Evolutionary conservation across 2,329 filamentous ascomycete species (phyloP).

Genomic region (Thelonectria rubi): DNA sequence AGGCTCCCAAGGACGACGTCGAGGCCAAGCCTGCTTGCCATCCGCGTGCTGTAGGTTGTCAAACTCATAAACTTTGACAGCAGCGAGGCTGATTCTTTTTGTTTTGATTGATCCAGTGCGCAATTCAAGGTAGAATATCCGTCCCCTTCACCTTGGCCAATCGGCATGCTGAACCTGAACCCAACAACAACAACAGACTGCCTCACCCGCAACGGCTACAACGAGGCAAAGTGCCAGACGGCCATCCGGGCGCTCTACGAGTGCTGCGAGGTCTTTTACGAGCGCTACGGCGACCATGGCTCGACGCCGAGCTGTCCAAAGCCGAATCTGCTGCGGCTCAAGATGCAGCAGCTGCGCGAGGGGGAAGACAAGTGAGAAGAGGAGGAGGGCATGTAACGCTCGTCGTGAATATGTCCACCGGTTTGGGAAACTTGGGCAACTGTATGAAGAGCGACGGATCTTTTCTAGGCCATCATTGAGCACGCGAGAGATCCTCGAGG

Average conservation of each 20-base stretch:
- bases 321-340: slow-evolving; percentile 78
- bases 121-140: slow-evolving; percentile 77
- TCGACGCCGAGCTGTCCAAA: slow-evolving; percentile 87
- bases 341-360: slow-evolving; percentile 82
- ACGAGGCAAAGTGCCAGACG: slow-evolving; percentile 82
- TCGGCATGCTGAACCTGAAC: slow-evolving; percentile 13
- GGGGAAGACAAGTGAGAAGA: slow-evolving; percentile 49
- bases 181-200: slow-evolving; percentile 68
- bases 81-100: slow-evolving; percentile 15
- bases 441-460: slow-evolving; percentile 75
- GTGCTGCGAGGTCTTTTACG: slow-evolving; percentile 91
- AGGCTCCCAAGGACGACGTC: slow-evolving; percentile 71
- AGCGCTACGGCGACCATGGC: slow-evolving; percentile 78
- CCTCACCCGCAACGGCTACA: slow-evolving; percentile 82
- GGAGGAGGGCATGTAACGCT: slow-evolving; percentile 55
- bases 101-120: slow-evolving; percentile 68
- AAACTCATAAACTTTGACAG: neutral
- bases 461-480: slow-evolving; percentile 97
- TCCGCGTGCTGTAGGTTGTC: slow-evolving; percentile 74
- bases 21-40: slow-evolving; percentile 83
- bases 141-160: neutral
- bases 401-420: slow-evolving; percentile 55
- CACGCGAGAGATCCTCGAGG: slow-evolving; percentile 85
- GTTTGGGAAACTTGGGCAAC: slow-evolving; percentile 67
- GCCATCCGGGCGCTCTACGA: slow-evolving; percentile 89